Evolutionary conservation across 2,329 filamentous ascomycete genomes (phyloP).

Genomic region (Arthrobotrys pseudoclavata): DNA sequence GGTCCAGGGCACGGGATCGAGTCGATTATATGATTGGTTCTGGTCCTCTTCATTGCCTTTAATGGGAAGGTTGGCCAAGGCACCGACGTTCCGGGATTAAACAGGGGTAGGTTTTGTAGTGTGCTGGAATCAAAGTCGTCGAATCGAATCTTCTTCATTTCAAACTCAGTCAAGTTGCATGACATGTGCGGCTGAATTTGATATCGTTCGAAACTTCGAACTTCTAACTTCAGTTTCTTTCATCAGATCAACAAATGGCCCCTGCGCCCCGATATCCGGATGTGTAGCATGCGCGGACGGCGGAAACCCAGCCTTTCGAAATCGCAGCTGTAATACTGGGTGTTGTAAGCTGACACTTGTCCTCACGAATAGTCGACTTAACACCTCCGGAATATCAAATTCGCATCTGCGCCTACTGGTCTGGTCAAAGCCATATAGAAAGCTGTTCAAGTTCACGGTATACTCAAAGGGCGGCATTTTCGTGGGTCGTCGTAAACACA

Average conservation of each 20-base stretch:
- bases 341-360: constrained; percentile 20
- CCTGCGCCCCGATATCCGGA: not conserved
- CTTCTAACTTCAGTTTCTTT: constrained; percentile 36
- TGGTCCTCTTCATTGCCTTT: not conserved
- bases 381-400: constrained; percentile 9
- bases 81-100: constrained; percentile 21
- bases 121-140: constrained; percentile 25
- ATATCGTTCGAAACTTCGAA: constrained; percentile 23
- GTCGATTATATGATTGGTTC: constrained; percentile 44
- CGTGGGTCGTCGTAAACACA: not conserved
- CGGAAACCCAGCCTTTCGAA: not conserved
- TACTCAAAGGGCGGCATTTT: not conserved
- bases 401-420: not conserved
- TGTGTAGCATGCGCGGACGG: not conserved
- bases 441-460: not conserved
- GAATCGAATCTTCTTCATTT: constrained; percentile 11
- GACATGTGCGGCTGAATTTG: constrained; percentile 35
- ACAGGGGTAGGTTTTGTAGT: not conserved
- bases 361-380: constrained; percentile 9
- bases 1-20: constrained; percentile 39
- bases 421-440: not conserved
- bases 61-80: constrained; percentile 55
- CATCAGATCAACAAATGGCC: constrained; percentile 17
- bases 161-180: not conserved
- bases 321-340: not conserved